Base-by-base conservation (phyloP, 1,284 basidiomycete genomes). In the Paramarasmius palmivorus region DNA sequence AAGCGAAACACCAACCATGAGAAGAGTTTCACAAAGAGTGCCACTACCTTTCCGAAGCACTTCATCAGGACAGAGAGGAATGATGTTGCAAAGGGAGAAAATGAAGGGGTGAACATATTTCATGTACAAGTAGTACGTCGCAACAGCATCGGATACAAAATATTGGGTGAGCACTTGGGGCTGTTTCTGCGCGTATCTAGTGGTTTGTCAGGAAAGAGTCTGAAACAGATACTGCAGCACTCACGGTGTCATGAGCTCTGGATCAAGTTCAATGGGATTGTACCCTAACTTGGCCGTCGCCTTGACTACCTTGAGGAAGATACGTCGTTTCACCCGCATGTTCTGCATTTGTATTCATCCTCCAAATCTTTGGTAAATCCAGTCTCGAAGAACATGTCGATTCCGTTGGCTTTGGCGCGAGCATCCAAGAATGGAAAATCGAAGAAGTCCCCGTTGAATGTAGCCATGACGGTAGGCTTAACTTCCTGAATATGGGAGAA, bases 321-420 rank as follows among this genome's bases (percentile, higher is more conserved):
- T 99, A 99, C n/a, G 95, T 98, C 97, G 90, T 73, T 99, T 99
- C 50, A 99, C 97, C 97, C 97, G 62, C 94, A 96, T n/a, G 83
- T 84, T 8, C 92, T 81, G 61, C 89, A 92, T 76, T 99, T 98
- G 80, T 89, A 99, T 69, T 99, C 97, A 56, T 94, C 91, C 69
- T 99, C 97, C 1, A 82, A 78, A 69, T 99, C 97, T 60, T 86
- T 92, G 12, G 85, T 79, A 66, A 99, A 99, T 0, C 97, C 97
- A 1, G 85, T 98, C 75, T 98, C 95, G 38, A 91, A 76, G 68
- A 93, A 95, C 93, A 99, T 96, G 73, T 95, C 94, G 63, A 99
- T 92, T 0, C 95, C 95, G 64, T 98, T 95, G 1, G 82, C 81
- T 59, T 88, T 88, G 0, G 95, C 82, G 8, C 96, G 82, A 0